phyloP scores from a whole-genome alignment of 768 basidiomycete species.

The Neoboletus magnificus region DNA sequence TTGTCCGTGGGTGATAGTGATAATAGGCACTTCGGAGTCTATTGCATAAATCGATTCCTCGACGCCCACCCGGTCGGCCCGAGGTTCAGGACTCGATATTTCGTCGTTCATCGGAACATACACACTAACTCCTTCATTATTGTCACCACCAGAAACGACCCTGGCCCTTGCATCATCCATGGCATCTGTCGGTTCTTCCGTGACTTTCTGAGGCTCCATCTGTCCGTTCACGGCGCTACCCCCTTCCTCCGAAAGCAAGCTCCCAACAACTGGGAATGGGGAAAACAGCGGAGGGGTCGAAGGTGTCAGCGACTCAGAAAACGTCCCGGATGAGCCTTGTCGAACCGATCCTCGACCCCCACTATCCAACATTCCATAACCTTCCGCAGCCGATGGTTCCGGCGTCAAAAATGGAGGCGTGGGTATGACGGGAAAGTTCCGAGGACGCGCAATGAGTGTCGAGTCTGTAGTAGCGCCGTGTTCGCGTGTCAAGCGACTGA shows the following conservation, averaged over 20 bases:
- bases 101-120: neutral
- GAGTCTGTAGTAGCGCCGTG: neutral
- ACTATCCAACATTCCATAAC: neutral
- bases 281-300: slow-evolving; percentile 4
- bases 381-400: neutral
- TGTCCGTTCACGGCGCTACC: neutral
- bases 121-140: neutral
- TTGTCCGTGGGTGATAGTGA: neutral
- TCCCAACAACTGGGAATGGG: neutral
- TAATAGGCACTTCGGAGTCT: neutral
- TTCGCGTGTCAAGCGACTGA: neutral
- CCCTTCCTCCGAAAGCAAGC: neutral
- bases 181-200: neutral
- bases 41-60: neutral
- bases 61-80: neutral
- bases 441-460: neutral
- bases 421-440: neutral
- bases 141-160: neutral
- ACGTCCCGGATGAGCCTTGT: neutral
- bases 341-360: neutral
- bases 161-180: neutral
- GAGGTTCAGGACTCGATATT: neutral
- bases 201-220: neutral
- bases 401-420: slow-evolving; percentile 3
- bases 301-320: neutral